A percentile compares a stretch with the other conserved stretches of the same genome.
Evolutionary conservation across 192 early-diverging fungal genomes (phyloP).

Genomic region (Rhizophagus clarus): DNA sequence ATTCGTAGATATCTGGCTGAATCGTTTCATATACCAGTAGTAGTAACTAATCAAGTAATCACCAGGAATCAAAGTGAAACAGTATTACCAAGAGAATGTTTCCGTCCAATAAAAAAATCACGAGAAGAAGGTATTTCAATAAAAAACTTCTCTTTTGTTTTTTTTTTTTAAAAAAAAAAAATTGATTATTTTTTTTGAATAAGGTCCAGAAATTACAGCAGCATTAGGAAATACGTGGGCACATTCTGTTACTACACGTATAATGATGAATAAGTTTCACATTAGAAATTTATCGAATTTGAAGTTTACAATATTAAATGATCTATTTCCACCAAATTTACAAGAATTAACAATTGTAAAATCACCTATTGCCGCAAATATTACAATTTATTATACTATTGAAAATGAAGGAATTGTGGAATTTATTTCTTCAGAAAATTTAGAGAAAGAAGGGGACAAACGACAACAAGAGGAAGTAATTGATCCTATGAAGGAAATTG

Average conservation of each 20-base stretch:
- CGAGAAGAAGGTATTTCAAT: not conserved
- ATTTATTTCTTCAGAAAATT: not conserved
- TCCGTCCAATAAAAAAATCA: not conserved
- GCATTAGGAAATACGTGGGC: constrained; percentile 28
- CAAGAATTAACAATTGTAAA: constrained; percentile 9
- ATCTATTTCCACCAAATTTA: not conserved
- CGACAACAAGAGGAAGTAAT: not conserved
- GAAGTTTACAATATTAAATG: not conserved
- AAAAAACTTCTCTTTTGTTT: not conserved
- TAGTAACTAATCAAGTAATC: constrained; percentile 23
- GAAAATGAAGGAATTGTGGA: constrained; percentile 13
- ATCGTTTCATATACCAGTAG: constrained; percentile 22
- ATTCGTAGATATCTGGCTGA: constrained; percentile 24
- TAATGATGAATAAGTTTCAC: constrained; percentile 12
- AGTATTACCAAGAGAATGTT: not conserved
- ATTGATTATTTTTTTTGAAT: not conserved
- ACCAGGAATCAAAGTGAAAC: constrained; percentile 2
- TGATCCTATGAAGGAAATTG: not conserved
- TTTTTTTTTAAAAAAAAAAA: not conserved
- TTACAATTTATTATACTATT: constrained; percentile 23
- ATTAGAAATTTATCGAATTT: not conserved
- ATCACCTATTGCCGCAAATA: constrained; percentile 22
- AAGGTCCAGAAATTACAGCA: constrained; percentile 12
- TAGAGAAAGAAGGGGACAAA: not conserved
- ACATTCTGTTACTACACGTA: constrained; percentile 25